Evolutionary conservation across 2,329 filamentous ascomycete genomes (phyloP).

Genomic region (Verticillium zaregamsianum): DNA sequence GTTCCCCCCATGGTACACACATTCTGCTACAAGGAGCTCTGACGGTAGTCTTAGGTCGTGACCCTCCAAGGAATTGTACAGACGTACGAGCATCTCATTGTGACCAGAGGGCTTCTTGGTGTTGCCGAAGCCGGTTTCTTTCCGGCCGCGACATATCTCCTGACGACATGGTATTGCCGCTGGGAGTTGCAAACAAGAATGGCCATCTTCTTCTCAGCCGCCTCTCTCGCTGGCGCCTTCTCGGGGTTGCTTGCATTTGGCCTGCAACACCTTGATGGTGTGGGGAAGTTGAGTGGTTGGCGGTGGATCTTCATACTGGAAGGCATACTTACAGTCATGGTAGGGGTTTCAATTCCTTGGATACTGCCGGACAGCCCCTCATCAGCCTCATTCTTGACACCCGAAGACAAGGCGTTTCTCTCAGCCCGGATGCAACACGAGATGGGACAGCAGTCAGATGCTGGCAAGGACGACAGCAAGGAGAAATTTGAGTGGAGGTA

Average conservation of each 20-base stretch:
- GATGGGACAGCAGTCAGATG: conserved; percentile 24
- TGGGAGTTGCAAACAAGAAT: not conserved
- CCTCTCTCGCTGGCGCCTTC: conserved; percentile 43
- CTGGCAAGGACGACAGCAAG: conserved; percentile 39
- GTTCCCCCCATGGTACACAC: conserved; percentile 25
- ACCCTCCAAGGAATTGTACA: not conserved
- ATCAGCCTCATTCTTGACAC: conserved; percentile 42
- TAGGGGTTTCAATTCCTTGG: conserved; percentile 38
- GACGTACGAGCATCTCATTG: conserved; percentile 1
- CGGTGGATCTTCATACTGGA: conserved; percentile 78
- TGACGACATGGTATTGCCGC: not conserved
- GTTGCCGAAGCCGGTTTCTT: conserved; percentile 11
- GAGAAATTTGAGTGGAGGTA: conserved; percentile 51
- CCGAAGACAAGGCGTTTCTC: conserved; percentile 38
- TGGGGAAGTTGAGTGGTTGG: conserved; percentile 55
- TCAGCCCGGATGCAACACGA: conserved; percentile 26
- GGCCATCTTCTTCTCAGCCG: not conserved
- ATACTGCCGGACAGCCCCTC: conserved; percentile 57
- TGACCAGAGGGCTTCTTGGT: conserved; percentile 4
- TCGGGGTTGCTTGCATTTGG: conserved; percentile 58
- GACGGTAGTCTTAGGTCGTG: conserved; percentile 27
- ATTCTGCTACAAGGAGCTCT: too few relatives aligned
- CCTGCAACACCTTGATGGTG: conserved; percentile 50
- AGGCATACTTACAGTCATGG: conserved; percentile 44
- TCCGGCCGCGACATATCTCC: not conserved